Conservation (phyloP, 495 filamentous ascomycete species). For the Aspergillus carlsbadensis region DNA sequence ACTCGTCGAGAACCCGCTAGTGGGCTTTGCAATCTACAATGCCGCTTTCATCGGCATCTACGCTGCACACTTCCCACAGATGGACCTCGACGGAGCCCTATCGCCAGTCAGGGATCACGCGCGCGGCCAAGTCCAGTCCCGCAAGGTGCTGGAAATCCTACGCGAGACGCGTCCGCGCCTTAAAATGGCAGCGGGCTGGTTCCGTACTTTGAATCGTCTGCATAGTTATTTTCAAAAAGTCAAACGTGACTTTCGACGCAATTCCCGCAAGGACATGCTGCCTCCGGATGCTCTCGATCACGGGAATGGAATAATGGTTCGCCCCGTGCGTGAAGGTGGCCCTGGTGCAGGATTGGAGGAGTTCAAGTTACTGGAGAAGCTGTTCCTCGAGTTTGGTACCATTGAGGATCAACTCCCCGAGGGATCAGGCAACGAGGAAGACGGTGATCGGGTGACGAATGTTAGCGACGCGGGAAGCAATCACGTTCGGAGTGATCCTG, state of each 20-base stretch:
- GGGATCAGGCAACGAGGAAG: conserved; percentile 28
- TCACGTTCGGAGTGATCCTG: conserved; percentile 42
- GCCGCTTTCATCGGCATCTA: conserved; percentile 74
- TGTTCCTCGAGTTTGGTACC: conserved; percentile 56
- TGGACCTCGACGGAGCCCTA: conserved; percentile 70
- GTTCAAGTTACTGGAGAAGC: conserved; percentile 61
- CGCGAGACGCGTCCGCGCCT: conserved; percentile 65
- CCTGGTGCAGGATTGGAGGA: conserved; percentile 68
- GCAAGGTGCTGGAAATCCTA: conserved; percentile 53
- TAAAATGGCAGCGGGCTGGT: conserved; percentile 71
- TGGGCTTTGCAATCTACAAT: conserved; percentile 79
- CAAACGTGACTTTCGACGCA: conserved; percentile 57
- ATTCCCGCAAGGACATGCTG: conserved; percentile 41
- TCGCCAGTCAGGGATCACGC: conserved; percentile 24
- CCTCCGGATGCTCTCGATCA: conserved; percentile 30
- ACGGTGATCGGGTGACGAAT: conserved; percentile 37
- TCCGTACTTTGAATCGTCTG: conserved; percentile 64
- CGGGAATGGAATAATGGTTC: conserved; percentile 38
- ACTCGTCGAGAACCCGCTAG: conserved; percentile 75
- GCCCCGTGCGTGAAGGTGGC: conserved; percentile 51
- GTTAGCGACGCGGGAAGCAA: conserved; percentile 44
- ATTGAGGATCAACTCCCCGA: conserved; percentile 48
- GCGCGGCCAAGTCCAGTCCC: conserved; percentile 39
- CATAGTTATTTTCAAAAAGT: conserved; percentile 65
- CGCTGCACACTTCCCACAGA: conserved; percentile 69